phyloP scores from a whole-genome alignment of 2,329 filamentous ascomycete species.

The Colletotrichum sp. region DNA sequence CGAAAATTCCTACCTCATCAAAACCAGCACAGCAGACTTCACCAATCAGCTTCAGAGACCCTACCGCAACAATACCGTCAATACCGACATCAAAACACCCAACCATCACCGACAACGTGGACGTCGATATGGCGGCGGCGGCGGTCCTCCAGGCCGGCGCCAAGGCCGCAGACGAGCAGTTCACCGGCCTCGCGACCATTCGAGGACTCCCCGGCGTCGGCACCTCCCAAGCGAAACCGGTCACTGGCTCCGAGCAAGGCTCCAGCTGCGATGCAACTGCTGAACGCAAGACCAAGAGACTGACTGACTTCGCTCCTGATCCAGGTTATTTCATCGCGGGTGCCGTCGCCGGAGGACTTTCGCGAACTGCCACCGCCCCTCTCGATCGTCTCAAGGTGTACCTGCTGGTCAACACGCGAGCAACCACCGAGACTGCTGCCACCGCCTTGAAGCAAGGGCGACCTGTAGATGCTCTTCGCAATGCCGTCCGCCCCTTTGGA shows the following conservation, averaged over 20 bases:
- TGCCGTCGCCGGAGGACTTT: conserved; percentile 92
- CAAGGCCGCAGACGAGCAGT: conserved; percentile 9
- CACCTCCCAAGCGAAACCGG: conserved; percentile 30
- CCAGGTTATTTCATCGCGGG: conserved; percentile 98
- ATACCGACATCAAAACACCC: not conserved
- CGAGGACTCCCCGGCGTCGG: conserved; percentile 33
- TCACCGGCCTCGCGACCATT: not conserved
- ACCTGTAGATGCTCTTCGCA: conserved; percentile 66
- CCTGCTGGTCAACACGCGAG: conserved; percentile 86
- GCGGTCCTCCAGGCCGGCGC: conserved; percentile 9
- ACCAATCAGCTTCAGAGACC: conserved; percentile 4
- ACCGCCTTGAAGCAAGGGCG: conserved; percentile 74
- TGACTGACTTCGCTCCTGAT: conserved; percentile 77
- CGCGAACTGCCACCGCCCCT: conserved; percentile 92
- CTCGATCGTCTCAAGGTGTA: conserved; percentile 98
- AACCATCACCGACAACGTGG: not conserved
- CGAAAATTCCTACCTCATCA: conserved; percentile 15
- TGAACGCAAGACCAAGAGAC: conserved; percentile 50
- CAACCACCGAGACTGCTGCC: conserved; percentile 61
- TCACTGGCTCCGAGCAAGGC: conserved; percentile 24
- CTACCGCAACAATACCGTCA: not conserved
- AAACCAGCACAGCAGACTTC: conserved; percentile 4
- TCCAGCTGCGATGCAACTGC: conserved; percentile 29
- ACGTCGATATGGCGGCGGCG: conserved; percentile 14
- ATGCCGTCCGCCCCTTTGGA: conserved; percentile 71